Evolutionary conservation across 1,139 yeast genomes (phyloP).

Genomic region (Saccharomyces pastorianus): DNA sequence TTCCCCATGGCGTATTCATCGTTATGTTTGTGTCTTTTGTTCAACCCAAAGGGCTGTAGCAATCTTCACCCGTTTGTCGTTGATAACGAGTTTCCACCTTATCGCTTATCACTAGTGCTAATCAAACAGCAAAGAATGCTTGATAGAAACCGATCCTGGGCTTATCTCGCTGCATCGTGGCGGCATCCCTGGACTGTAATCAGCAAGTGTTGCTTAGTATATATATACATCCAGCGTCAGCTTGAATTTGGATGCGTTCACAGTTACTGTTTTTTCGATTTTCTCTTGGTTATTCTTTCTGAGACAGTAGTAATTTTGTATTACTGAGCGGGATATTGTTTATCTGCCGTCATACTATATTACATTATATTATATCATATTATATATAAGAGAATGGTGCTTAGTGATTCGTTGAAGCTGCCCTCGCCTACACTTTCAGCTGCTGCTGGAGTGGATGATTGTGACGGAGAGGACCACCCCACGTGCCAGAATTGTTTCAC

Average conservation of each 20-base stretch:
- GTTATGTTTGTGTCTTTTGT: neutral
- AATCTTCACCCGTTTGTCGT: constrained; percentile 1
- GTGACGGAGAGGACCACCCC: neutral
- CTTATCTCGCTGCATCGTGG: neutral
- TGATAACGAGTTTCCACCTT: neutral
- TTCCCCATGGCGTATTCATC: neutral
- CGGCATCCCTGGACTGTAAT: neutral
- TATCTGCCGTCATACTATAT: neutral
- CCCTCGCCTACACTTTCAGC: neutral
- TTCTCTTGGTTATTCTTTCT: neutral
- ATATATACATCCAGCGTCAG: neutral
- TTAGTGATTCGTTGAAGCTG: neutral
- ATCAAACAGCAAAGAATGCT: neutral
- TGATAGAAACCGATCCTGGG: neutral
- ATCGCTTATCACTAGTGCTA: neutral
- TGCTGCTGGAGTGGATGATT: neutral
- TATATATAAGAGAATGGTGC: neutral
- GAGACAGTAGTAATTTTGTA: neutral
- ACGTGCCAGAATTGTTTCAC: constrained; percentile 83
- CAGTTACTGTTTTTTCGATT: neutral
- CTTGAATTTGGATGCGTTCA: neutral
- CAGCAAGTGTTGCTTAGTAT: neutral
- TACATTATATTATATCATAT: neutral
- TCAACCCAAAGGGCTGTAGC: constrained; percentile 1
- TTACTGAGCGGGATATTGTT: neutral